A percentile compares a stretch with the other conserved stretches of the same genome.
Evolutionary conservation across 2,329 filamentous ascomycete genomes (phyloP).

Genomic region (Pseudogymnoascus verrucosus): DNA sequence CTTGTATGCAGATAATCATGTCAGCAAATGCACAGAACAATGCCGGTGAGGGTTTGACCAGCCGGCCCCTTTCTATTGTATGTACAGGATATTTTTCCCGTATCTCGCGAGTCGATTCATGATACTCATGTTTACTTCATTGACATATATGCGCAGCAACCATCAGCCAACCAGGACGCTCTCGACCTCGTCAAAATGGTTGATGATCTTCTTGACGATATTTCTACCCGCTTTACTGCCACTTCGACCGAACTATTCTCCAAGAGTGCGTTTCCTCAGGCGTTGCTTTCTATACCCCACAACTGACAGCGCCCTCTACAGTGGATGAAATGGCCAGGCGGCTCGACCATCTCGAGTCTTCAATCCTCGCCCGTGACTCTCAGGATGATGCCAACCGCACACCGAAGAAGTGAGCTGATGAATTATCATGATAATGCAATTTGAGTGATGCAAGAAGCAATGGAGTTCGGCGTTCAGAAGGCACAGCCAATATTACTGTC

Average conservation of each 20-base stretch:
- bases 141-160: slow-evolving; percentile 1
- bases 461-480: neutral
- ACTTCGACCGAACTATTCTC: slow-evolving; percentile 82
- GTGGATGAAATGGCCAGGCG: slow-evolving; percentile 92
- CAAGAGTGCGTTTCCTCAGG: slow-evolving; percentile 52
- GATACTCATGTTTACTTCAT: neutral
- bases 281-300: neutral
- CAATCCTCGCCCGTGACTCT: slow-evolving; percentile 17
- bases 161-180: slow-evolving; percentile 49
- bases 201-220: slow-evolving; percentile 76
- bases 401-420: neutral
- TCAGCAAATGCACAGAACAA: neutral
- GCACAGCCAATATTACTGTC: neutral
- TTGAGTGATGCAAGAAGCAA: neutral
- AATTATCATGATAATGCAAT: neutral
- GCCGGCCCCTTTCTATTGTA: slow-evolving; percentile 5
- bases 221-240: slow-evolving; percentile 77
- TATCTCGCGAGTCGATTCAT: neutral
- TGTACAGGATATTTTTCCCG: neutral
- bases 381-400: neutral
- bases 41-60: neutral
- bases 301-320: slow-evolving; percentile 30
- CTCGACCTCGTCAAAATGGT: slow-evolving; percentile 60
- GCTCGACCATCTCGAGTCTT: slow-evolving; percentile 63
- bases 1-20: slow-evolving; percentile 1